Evolutionary conservation across 1,284 basidiomycete genomes (phyloP).

Genomic region (Malassezia obtusa): DNA sequence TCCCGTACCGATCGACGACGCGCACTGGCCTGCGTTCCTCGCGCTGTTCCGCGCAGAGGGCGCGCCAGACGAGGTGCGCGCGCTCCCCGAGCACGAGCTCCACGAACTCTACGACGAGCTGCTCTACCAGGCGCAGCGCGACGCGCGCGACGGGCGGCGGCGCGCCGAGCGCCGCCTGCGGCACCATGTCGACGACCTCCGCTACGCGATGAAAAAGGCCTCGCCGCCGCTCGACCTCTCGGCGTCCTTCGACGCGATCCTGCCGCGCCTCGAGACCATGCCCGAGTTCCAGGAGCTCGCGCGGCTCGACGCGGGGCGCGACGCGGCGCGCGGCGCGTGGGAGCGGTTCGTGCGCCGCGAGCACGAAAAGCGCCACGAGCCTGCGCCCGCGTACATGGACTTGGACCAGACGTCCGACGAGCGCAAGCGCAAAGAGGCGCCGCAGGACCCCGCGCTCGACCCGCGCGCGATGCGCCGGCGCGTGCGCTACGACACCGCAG

Average conservation of each 20-base stretch:
- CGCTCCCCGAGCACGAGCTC: conserved; percentile 11
- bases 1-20: conserved; percentile 18
- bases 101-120: conserved; percentile 53
- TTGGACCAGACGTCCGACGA: conserved; percentile 8
- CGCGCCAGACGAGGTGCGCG: not conserved
- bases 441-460: not conserved
- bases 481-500: conserved; percentile 1
- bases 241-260: conserved; percentile 20
- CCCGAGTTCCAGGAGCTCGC: conserved; percentile 22
- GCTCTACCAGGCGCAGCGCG: conserved; percentile 59
- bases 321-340: conserved; percentile 32
- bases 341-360: conserved; percentile 38
- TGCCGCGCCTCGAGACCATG: conserved; percentile 12
- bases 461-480: conserved; percentile 16
- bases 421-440: conserved; percentile 15
- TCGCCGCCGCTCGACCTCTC: conserved; percentile 54
- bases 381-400: conserved; percentile 6
- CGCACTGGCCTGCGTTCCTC: conserved; percentile 13
- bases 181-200: conserved; percentile 83
- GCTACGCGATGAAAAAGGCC: conserved; percentile 86
- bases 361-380: conserved; percentile 18
- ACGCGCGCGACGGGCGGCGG: conserved; percentile 62
- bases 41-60: not conserved
- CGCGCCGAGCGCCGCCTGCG: conserved; percentile 70
- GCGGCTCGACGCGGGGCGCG: conserved; percentile 21